Evolutionary conservation across 169 alveolate species (phyloP), one percentile per base, ranked within the genome.

Genomic region (Plasmodium berghei): DNA sequence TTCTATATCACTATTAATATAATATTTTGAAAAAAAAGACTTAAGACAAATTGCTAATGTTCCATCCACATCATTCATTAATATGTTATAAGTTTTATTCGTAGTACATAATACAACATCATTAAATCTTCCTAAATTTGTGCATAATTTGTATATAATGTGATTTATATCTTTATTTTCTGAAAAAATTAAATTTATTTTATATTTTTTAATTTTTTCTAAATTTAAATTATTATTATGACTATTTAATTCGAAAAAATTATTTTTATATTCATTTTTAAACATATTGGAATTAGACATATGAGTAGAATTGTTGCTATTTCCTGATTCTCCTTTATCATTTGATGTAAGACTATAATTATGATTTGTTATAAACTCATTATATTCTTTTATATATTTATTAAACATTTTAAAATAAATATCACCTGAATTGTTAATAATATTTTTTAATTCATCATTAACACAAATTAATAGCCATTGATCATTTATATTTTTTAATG

Each of bases 81-180:
- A 48, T 16, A 83, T 83, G 48, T 67, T 83, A 22, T 54, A 83
- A 5, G 90, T 83, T 67, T 83, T 83, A 66, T 83, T 83, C 56
- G 55, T 83, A 0, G 90, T 83, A 59, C 90, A 83, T 28, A 83
- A 59, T 1, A 83, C 90, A n/a, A 72, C 90, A 48, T 83, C 90
- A 45, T 83, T 67, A n/a, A 83, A 54, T 67, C 56, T 52, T 1
- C 90, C 90, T 34, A 83, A 54, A 61, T 83, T 56, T 6, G 69
- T 26, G 49, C 90, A 83, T 16, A 83, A 83, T 48, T 83, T 83
- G 18, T 83, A 83, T n/a, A 83, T 34, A 59, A 83, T 83, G 42
- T 40, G 40, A 56, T 83, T 83, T 18, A 83, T 83, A 48, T 83
- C 90, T 45, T 83, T 83, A 83, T 83, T 83, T 42, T 71, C 90